Conservation (phyloP, 345 rosid species). For the Brassica rapa region DNA sequence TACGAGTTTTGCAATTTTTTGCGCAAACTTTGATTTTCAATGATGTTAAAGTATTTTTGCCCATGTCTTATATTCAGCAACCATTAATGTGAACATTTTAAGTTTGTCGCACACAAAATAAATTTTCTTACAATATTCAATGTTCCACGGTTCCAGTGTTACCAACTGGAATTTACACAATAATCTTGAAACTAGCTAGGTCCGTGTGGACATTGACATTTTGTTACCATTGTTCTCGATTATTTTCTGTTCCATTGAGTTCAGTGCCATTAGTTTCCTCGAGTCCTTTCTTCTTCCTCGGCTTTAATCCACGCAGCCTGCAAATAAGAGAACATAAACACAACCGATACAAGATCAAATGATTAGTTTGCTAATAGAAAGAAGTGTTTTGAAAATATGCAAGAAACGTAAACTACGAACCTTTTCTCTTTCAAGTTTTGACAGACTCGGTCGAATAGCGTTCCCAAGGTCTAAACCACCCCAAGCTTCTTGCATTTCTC, state of each 20-base stretch:
- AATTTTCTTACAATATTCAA: not conserved
- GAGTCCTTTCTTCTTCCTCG: constrained; percentile 76
- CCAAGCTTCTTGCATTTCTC: constrained; percentile 87
- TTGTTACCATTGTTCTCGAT: not conserved
- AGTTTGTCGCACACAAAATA: not conserved
- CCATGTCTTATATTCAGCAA: not conserved
- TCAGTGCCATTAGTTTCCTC: constrained; percentile 25
- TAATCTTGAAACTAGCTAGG: constrained; percentile 7
- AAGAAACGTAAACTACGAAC: constrained; percentile 40
- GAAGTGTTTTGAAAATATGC: not conserved
- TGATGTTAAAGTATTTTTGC: not conserved
- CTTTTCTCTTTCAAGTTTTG: constrained; percentile 87
- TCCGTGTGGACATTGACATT: not conserved
- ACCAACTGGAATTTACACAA: constrained; percentile 11
- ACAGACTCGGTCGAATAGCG: constrained; percentile 63
- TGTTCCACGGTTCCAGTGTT: not conserved
- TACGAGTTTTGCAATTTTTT: not conserved
- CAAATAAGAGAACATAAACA: constrained; percentile 14
- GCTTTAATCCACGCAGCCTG: constrained; percentile 92
- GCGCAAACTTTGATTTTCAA: not conserved
- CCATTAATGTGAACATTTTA: not conserved
- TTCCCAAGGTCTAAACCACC: constrained; percentile 87
- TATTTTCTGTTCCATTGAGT: constrained; percentile 9
- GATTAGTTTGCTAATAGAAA: not conserved
- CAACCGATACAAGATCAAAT: constrained; percentile 1